These are phyloP conservation scores for Moniliophthora roreri DNA, from an alignment of 1,284 basidiomycete species.

Conservation along the genomic window DNA sequence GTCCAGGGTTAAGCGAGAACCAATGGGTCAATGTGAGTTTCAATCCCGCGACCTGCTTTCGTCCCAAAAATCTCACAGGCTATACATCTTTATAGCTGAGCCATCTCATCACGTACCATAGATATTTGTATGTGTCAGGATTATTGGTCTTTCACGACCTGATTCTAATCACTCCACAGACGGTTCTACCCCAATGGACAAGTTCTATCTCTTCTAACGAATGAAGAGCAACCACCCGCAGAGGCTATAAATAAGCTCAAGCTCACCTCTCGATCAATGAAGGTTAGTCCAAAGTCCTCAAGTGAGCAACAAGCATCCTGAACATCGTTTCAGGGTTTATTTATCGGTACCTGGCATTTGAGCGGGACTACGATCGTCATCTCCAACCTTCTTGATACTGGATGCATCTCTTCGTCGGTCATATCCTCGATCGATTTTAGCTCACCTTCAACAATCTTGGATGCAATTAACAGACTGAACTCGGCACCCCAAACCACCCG, in stretches of 20 bases:
- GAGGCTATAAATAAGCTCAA: constrained; percentile 79
- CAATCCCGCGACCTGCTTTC: background rate
- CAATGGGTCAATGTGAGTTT: constrained; percentile 77
- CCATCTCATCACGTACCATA: constrained; percentile 81
- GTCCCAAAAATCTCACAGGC: constrained; percentile 5
- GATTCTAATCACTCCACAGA: constrained; percentile 33
- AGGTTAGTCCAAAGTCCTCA: constrained; percentile 48
- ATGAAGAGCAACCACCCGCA: constrained; percentile 75
- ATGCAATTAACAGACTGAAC: background rate
- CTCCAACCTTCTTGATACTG: constrained; percentile 61
- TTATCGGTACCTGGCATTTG: constrained; percentile 69
- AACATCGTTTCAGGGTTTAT: constrained; percentile 52
- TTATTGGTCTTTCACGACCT: background rate
- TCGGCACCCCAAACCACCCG: constrained; percentile 3
- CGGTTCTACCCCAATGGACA: constrained; percentile 89
- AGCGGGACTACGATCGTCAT: constrained; percentile 58
- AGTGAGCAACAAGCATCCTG: too few relatives aligned
- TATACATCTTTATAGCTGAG: constrained; percentile 42
- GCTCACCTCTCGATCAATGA: constrained; percentile 69
- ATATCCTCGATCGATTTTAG: constrained; percentile 10
- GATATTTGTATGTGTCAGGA: constrained; percentile 64
- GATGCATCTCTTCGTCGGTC: constrained; percentile 23
- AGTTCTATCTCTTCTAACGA: constrained; percentile 84
- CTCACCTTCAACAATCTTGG: constrained; percentile 4
- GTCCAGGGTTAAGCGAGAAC: constrained; percentile 76